Evolutionary conservation across 179 eudicot species (phyloP).

Genomic region (Monotropa hypopitys): DNA sequence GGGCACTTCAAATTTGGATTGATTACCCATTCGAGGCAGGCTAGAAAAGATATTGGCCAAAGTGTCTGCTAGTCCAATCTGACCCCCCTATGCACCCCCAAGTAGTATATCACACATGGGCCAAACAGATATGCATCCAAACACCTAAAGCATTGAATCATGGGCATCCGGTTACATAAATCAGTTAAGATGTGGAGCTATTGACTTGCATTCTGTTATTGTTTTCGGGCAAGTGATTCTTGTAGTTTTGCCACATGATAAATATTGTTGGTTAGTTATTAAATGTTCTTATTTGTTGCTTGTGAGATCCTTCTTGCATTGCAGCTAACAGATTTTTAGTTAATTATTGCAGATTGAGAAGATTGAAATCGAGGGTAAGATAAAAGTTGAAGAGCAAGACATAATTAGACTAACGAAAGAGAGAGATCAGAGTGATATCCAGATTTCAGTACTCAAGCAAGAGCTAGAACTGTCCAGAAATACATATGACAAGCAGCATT

Average conservation of each 20-base stretch:
- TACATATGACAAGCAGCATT: conserved; percentile 37
- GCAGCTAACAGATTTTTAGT: not conserved
- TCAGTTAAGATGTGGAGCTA: not conserved
- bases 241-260: not conserved
- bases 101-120: not conserved
- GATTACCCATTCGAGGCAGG: not conserved
- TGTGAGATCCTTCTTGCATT: conserved; percentile 1
- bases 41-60: not conserved
- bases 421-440: conserved; percentile 42
- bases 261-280: not conserved
- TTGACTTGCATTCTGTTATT: not conserved
- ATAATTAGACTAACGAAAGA: conserved; percentile 44
- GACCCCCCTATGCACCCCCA: not conserved
- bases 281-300: not conserved
- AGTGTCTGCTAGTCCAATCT: not conserved
- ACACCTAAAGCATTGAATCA: not conserved
- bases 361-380: conserved; percentile 51
- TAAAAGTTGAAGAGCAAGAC: conserved; percentile 48
- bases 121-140: not conserved
- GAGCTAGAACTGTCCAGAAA: conserved; percentile 43
- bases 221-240: not conserved
- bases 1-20: not conserved
- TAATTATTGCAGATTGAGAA: conserved; percentile 52
- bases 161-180: not conserved
- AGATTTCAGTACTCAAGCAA: conserved; percentile 39